Evolutionary conservation across 768 basidiomycete genomes (phyloP), one percentile per base, ranked within the genome.

Genomic region (Suillus americanus): DNA sequence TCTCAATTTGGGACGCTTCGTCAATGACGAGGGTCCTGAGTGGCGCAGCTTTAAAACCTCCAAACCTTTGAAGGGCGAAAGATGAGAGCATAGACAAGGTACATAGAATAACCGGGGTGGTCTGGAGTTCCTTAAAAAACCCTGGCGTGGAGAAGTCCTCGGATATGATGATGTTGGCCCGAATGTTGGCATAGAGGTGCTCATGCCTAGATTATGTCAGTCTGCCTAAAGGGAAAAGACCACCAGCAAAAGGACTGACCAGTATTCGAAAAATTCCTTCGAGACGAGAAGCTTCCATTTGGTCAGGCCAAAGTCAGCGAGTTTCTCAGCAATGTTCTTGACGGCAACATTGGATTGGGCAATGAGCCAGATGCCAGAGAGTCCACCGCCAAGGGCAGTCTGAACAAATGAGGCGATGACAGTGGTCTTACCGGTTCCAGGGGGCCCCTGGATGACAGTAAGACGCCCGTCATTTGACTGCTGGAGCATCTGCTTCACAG

Each of bases 321-420:
- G 77, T 77, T 92, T 92, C 70, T 91, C 89, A 61, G 91, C 92
- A 77, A 95, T 94, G 68, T 95, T 94, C 75, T 92, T 94, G 25
- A 94, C 93, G 55, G 91, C 93, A 57, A 94, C 86, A 79, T 95
- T 95, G 20, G 89, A 90, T 71, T 95, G 90, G 40, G 93, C 91
- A 71, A 92, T 79, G 6, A 95, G 84, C 90, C 91, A 95, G 14
- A 93, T 86, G 0, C 89, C 87, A 66, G 72, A 68, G 23, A 74
- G 70, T 0, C 78, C 79, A 55, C 70, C 69, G 33, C 73, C 67
- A 28, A 83, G 70, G 45, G 86, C 82, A 67, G 77, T 76, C 25
- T 81, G 74, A 13, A 89, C 86, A 81, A 79, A 89, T 7, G 83
- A 79, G 13, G 86, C 85, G 75, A 91, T 91, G 2, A 90, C 89